phyloP scores from a whole-genome alignment of 306 rosid genomes.

The Cicer cuneatum region DNA sequence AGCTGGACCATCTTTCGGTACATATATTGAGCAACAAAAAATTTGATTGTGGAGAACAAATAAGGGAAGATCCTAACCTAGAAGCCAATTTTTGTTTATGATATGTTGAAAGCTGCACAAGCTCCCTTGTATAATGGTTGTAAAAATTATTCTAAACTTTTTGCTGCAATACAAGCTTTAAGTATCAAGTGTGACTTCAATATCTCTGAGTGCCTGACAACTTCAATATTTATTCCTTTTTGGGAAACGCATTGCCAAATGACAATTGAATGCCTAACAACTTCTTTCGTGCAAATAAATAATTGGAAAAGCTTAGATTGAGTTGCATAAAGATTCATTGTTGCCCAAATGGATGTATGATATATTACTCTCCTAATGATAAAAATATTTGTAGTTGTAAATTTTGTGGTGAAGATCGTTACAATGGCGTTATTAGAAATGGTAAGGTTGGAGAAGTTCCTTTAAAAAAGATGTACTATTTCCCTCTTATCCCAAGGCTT shows the following conservation, averaged over 20 bases:
- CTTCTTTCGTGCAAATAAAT: neutral
- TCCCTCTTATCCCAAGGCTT: neutral
- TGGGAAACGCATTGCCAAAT: neutral
- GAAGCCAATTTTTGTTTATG: neutral
- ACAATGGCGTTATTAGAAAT: neutral
- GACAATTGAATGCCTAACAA: neutral
- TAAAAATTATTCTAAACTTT: neutral
- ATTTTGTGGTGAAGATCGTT: neutral
- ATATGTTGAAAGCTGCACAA: neutral
- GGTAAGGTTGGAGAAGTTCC: neutral
- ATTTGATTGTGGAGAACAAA: neutral
- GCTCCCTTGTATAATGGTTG: neutral
- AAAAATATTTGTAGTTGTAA: neutral
- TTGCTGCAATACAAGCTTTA: conserved; percentile 1
- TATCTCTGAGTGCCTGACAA: neutral
- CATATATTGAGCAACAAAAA: neutral
- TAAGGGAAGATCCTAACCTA: neutral
- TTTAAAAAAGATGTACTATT: neutral
- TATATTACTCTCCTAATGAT: neutral
- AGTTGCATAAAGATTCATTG: conserved; percentile 21
- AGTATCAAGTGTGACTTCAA: neutral
- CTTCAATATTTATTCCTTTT: too few relatives aligned
- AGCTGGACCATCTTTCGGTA: neutral
- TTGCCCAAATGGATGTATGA: neutral
- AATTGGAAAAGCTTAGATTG: neutral